These are phyloP conservation scores for Verticillium dahliae DNA, from an alignment of 2,329 filamentous ascomycete species.

Conservation along the genomic window DNA sequence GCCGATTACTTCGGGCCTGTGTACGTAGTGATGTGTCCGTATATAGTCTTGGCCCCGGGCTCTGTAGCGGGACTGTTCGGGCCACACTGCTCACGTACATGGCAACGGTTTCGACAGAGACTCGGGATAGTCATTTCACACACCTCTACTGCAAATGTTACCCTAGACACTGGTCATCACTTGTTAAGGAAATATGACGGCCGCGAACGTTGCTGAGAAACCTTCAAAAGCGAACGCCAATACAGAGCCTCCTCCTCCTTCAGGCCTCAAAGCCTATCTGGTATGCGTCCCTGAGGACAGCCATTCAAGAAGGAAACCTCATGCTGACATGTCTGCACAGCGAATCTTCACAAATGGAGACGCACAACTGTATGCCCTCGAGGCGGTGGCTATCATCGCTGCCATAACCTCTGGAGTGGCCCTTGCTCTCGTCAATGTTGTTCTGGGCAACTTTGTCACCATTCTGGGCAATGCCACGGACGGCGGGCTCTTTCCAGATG, in stretches of 20 bases:
- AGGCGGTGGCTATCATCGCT: neutral
- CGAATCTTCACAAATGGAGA: constrained; percentile 17
- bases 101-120: too few species aligned
- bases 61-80: too few species aligned
- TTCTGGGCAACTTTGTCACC: neutral
- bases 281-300: neutral
- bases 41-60: too few species aligned
- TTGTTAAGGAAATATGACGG: neutral
- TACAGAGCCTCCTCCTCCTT: neutral
- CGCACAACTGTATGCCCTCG: constrained; percentile 3
- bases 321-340: constrained; percentile 5
- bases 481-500: constrained; percentile 5
- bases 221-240: neutral
- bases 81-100: too few species aligned
- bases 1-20: too few species aligned
- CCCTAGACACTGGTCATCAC: neutral
- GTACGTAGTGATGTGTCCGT: too few species aligned
- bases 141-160: too few species aligned
- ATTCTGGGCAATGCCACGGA: constrained; percentile 1
- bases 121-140: too few species aligned
- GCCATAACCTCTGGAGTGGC: constrained; percentile 1
- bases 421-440: neutral
- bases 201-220: neutral
- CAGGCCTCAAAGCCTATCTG: neutral
- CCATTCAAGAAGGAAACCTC: neutral